These are phyloP conservation scores for Silene noctiflora DNA, from an alignment of 179 eudicot genomes.

Conservation along the genomic window DNA sequence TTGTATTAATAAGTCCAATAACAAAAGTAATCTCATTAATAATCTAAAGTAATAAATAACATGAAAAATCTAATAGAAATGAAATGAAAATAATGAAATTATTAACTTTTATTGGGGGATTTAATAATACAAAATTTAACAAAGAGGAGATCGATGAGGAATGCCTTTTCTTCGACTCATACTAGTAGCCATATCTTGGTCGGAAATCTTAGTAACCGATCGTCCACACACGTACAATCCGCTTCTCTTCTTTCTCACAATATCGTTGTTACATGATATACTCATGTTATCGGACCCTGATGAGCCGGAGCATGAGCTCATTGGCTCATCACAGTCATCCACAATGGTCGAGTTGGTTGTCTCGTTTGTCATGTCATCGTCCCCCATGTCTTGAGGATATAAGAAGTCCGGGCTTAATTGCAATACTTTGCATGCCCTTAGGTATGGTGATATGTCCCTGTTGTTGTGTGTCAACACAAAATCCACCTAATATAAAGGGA, in stretches of 20 bases:
- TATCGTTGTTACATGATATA: slow-evolving; percentile 45
- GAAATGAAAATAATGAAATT: slow-evolving; percentile 14
- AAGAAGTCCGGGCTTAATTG: slow-evolving; percentile 89
- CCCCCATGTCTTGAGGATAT: slow-evolving; percentile 82
- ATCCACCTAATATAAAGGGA: slow-evolving; percentile 50
- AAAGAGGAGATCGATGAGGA: slow-evolving; percentile 90
- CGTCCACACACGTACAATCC: slow-evolving; percentile 62
- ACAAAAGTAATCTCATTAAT: slow-evolving; percentile 22
- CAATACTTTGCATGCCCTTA: slow-evolving; percentile 66
- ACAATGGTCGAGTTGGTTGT: slow-evolving; percentile 66
- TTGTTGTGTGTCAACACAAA: slow-evolving; percentile 65
- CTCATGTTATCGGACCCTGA: slow-evolving; percentile 76
- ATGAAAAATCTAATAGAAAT: slow-evolving; percentile 2
- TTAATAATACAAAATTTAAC: slow-evolving; percentile 28
- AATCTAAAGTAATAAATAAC: slow-evolving; percentile 4
- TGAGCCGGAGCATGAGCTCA: slow-evolving; percentile 66
- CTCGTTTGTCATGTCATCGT: slow-evolving; percentile 67
- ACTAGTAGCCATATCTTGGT: slow-evolving; percentile 85
- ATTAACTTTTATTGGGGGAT: slow-evolving; percentile 2
- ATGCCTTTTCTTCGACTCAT: slow-evolving; percentile 90
- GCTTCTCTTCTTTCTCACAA: slow-evolving; percentile 76
- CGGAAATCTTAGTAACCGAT: slow-evolving; percentile 49
- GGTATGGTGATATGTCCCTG: slow-evolving; percentile 70
- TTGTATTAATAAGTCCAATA: slow-evolving; percentile 20
- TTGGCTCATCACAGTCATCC: slow-evolving; percentile 61